Conservation (phyloP, 371 early-diverging fungal genomes). For the Mucor velutinosus region DNA sequence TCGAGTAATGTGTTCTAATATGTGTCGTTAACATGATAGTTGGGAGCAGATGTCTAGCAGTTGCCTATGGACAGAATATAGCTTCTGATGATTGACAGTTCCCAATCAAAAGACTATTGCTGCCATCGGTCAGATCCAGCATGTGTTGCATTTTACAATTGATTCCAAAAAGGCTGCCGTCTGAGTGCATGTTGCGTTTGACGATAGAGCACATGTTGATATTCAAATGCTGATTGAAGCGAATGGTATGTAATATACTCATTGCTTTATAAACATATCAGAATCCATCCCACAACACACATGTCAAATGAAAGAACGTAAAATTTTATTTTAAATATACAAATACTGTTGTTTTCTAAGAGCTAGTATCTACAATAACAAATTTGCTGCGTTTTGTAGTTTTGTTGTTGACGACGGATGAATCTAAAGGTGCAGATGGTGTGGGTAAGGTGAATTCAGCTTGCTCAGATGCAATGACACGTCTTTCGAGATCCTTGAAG, state of each 20-base stretch:
- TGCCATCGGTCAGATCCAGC: too few species aligned
- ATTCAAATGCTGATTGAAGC: too few species aligned
- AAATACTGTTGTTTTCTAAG: conserved; percentile 21
- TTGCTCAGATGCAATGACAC: conserved; percentile 42
- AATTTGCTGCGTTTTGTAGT: conserved; percentile 28
- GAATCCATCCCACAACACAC: too few species aligned
- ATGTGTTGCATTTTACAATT: too few species aligned
- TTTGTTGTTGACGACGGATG: conserved; percentile 4
- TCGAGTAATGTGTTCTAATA: background rate
- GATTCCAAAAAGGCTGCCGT: too few species aligned
- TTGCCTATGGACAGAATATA: too few species aligned
- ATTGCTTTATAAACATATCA: too few species aligned
- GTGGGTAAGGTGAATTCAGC: conserved; percentile 38
- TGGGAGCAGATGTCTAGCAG: background rate
- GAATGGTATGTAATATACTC: too few species aligned
- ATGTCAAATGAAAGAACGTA: background rate
- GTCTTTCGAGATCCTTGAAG: conserved; percentile 65
- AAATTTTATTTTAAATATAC: conserved; percentile 2
- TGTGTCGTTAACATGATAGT: background rate
- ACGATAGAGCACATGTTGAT: too few species aligned
- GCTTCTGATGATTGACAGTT: too few species aligned
- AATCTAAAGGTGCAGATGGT: conserved; percentile 5
- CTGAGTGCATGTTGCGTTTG: too few species aligned
- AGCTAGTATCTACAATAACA: conserved; percentile 49
- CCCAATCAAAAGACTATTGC: too few species aligned